Percentiles rank a stretch among this genome's conserved stretches.
Evolutionary conservation across 768 basidiomycete genomes (phyloP).

Genomic region (Paxillus ammoniavirescens): DNA sequence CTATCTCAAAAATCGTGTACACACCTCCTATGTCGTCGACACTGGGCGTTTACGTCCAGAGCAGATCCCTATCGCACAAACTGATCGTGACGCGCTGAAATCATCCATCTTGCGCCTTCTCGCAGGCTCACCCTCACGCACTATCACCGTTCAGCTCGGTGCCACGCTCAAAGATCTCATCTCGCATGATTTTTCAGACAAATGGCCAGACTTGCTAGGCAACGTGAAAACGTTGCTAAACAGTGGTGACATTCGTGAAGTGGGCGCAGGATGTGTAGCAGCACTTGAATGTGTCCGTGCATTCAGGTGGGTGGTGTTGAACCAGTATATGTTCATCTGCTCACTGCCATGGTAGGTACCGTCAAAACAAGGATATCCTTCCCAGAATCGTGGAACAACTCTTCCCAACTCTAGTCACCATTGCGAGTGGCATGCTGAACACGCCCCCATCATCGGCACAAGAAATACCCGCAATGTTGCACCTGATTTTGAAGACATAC

Average conservation of each 20-base stretch:
- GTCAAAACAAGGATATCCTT: slow-evolving; percentile 59
- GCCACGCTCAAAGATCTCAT: slow-evolving; percentile 72
- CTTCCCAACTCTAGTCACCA: slow-evolving; percentile 74
- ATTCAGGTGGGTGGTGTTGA: slow-evolving; percentile 23
- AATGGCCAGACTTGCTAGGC: slow-evolving; percentile 71
- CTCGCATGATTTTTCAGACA: slow-evolving; percentile 72
- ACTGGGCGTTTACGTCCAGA: slow-evolving; percentile 48
- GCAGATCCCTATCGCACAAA: slow-evolving; percentile 55
- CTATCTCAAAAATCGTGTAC: slow-evolving; percentile 89
- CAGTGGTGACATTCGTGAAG: slow-evolving; percentile 65
- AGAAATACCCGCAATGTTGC: slow-evolving; percentile 81
- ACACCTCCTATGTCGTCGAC: slow-evolving; percentile 59
- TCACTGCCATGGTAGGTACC: slow-evolving; percentile 60
- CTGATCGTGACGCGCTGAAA: slow-evolving; percentile 76
- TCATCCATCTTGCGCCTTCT: slow-evolving; percentile 67
- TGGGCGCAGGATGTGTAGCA: slow-evolving; percentile 80
- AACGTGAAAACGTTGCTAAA: slow-evolving; percentile 62
- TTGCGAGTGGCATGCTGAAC: slow-evolving; percentile 68
- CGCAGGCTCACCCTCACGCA: slow-evolving; percentile 60
- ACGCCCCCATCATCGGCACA: slow-evolving; percentile 57
- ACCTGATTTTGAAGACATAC: slow-evolving; percentile 86
- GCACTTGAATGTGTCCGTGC: slow-evolving; percentile 76
- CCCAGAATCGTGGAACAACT: slow-evolving; percentile 57
- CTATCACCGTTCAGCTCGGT: slow-evolving; percentile 74
- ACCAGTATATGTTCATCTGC: slow-evolving; percentile 15